Conservation (phyloP, 2,329 filamentous ascomycete genomes). For the Ustilaginoidea virens region DNA sequence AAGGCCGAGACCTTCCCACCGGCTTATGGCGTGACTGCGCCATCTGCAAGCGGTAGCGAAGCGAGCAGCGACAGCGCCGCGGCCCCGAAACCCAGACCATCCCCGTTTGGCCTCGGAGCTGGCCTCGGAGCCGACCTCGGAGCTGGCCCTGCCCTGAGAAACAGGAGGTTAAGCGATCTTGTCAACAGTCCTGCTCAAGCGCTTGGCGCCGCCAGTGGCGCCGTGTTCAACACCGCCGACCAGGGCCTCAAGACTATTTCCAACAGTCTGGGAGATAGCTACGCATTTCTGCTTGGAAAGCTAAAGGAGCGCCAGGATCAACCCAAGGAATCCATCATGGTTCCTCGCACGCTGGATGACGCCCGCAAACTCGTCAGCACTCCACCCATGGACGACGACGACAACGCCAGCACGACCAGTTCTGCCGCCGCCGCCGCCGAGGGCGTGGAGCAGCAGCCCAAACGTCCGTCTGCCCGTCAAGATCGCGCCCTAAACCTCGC, state of each 20-base stretch:
- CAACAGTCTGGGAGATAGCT: conserved; percentile 77
- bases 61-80: conserved; percentile 16
- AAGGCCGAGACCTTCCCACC: conserved; percentile 41
- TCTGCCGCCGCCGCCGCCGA: conserved; percentile 28
- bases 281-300: conserved; percentile 83
- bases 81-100: conserved; percentile 20
- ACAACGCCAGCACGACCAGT: conserved; percentile 42
- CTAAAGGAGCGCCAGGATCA: conserved; percentile 53
- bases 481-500: conserved; percentile 59
- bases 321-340: conserved; percentile 31
- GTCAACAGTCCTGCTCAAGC: conserved; percentile 74
- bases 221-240: conserved; percentile 75
- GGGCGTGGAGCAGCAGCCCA: conserved; percentile 15
- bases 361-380: conserved; percentile 77
- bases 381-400: conserved; percentile 47
- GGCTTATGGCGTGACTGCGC: conserved; percentile 29
- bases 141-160: conserved; percentile 41
- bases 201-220: conserved; percentile 69
- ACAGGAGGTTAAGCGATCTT: conserved; percentile 67
- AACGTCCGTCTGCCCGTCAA: conserved; percentile 25
- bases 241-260: conserved; percentile 87
- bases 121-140: conserved; percentile 28
- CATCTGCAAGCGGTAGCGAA: conserved; percentile 17
- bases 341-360: conserved; percentile 87
- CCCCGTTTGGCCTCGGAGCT: conserved; percentile 28